phyloP scores from a whole-genome alignment of 164 flowering plant genomes.

The Stephania yunnanensis region DNA sequence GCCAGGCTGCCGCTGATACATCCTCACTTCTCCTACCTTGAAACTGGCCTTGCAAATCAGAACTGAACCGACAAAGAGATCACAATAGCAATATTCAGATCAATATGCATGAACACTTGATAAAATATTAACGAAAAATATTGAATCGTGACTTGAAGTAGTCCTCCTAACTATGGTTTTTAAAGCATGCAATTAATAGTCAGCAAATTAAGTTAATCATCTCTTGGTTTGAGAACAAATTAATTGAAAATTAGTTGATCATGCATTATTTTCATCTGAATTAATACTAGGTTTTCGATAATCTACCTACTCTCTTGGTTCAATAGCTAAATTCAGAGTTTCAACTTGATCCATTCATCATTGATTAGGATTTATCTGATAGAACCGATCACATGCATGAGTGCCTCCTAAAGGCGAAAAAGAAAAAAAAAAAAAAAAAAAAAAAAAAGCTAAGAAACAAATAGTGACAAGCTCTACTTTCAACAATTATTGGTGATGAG shows the following conservation, averaged over 20 bases:
- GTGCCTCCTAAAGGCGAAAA: not conserved
- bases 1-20: constrained; percentile 25
- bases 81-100: not conserved
- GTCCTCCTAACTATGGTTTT: too few species aligned
- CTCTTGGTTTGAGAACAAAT: not conserved
- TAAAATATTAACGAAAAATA: not conserved
- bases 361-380: not conserved
- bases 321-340: not conserved
- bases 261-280: too few species aligned
- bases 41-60: constrained; percentile 29
- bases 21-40: constrained; percentile 37
- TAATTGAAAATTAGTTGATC: too few species aligned
- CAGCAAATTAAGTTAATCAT: too few species aligned
- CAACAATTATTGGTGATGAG: constrained; percentile 2
- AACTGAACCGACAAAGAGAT: constrained; percentile 19
- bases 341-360: not conserved
- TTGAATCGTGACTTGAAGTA: too few species aligned
- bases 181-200: too few species aligned
- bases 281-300: too few species aligned
- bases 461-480: constrained; percentile 6
- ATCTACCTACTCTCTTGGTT: too few species aligned
- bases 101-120: not conserved
- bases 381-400: not conserved
- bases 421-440: not conserved
- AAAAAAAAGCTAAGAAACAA: not conserved